Base-by-base conservation (phyloP, 805 yeast species). In the Wickerhamiella parazyma region DNA sequence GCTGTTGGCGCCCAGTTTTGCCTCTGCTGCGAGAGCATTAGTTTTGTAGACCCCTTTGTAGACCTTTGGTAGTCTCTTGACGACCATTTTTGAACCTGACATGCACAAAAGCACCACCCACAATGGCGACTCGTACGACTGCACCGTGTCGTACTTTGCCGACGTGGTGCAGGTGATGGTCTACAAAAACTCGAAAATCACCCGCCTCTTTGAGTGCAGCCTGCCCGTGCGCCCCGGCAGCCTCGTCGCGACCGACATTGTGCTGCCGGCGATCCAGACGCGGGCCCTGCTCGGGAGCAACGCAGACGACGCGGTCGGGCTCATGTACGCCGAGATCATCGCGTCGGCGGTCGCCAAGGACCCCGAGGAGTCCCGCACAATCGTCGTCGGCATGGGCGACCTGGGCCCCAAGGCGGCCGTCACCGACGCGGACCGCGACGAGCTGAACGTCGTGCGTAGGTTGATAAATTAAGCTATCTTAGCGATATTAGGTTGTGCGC, bases 1-100 rank as follows among this genome's bases (percentile, higher is more conserved):
- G 2, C 44, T 65, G 33, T 70, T 87, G 26, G 70, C 71, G 1
- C 56, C 66, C 4, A 64, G 75, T 11, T 76, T 86, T 55, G 65
- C 37, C 26, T 16, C 24, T 12, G 16, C 8, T 78, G 7, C 17
- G 3, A 7, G 12, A 21, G 19, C 19, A 51, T 22, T 10, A 17
- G n/a, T 20, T 33, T 3, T 28, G 6, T 28, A 28, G 16, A n/a
- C n/a, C n/a, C n/a, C n/a, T n/a, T n/a, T n/a, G n/a, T n/a, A n/a
- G n/a, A n/a, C n/a, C n/a, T n/a, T n/a, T n/a, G n/a, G n/a, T n/a
- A n/a, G n/a, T n/a, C n/a, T n/a, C n/a, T n/a, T n/a, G n/a, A n/a
- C n/a, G n/a, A n/a, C n/a, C n/a, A n/a, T n/a, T n/a, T 21, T 8
- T 21, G 24, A 5, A 21, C 8, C 24, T 21, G 31, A 11, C 31